Evolutionary conservation across 2,329 filamentous ascomycete genomes (phyloP).

Genomic region (Curvularia verruculosa): DNA sequence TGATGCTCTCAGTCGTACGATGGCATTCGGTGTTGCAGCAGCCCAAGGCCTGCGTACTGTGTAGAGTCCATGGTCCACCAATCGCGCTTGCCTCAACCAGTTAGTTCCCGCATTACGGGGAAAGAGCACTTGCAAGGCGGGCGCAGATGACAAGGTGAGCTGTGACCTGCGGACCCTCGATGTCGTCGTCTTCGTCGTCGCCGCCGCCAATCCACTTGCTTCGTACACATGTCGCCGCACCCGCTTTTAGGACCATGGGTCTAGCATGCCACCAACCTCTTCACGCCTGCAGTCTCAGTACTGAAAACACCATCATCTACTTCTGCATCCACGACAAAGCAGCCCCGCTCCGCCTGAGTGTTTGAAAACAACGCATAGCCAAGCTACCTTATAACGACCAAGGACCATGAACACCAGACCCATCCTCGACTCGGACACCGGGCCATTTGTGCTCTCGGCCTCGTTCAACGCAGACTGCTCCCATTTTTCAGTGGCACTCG

Average conservation of each 20-base stretch:
- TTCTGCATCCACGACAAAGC: constrained; percentile 19
- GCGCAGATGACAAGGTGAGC: constrained; percentile 23
- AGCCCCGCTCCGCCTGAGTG: constrained; percentile 15
- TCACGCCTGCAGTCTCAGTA: constrained; percentile 7
- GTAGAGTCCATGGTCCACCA: neutral
- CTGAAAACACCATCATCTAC: constrained; percentile 10
- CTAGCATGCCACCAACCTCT: constrained; percentile 34
- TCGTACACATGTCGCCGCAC: constrained; percentile 13
- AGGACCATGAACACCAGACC: constrained; percentile 83
- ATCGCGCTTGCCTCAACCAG: constrained; percentile 9
- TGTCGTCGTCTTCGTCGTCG: constrained; percentile 10
- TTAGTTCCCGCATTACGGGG: constrained; percentile 27
- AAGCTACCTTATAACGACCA: neutral
- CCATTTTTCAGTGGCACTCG: constrained; percentile 85
- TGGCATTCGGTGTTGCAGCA: neutral
- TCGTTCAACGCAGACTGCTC: constrained; percentile 85
- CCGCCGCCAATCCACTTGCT: constrained; percentile 6
- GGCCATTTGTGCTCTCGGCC: constrained; percentile 78
- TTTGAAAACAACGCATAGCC: constrained; percentile 1
- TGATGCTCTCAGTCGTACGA: neutral
- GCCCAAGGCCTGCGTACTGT: neutral
- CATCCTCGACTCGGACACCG: constrained; percentile 77
- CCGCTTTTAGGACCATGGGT: constrained; percentile 25
- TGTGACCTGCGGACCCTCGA: constrained; percentile 16
- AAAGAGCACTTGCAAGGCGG: constrained; percentile 18